Percentiles rank a stretch among this genome's conserved stretches.
These are phyloP conservation scores for Thalia dealbata DNA, from an alignment of 176 grass and related monocot genomes.

Conservation along the genomic window DNA sequence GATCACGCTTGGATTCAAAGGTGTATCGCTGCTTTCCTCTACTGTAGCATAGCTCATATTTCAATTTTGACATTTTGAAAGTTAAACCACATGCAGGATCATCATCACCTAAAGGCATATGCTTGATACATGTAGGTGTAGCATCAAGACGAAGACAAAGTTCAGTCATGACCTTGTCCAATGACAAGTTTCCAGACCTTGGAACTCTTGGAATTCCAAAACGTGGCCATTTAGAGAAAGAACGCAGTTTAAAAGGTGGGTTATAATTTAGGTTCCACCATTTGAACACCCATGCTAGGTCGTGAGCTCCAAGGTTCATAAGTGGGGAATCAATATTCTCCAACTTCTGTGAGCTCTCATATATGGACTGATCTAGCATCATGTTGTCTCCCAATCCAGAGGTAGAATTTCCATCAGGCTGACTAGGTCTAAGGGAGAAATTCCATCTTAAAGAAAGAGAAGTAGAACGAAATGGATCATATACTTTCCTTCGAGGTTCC, in stretches of 20 bases:
- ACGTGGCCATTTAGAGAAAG: conserved; percentile 91
- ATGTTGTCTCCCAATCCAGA: conserved; percentile 46
- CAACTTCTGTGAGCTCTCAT: conserved; percentile 41
- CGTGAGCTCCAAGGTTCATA: conserved; percentile 96
- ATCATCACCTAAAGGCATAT: conserved; percentile 72
- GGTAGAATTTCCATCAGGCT: conserved; percentile 34
- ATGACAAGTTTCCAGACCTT: conserved; percentile 92
- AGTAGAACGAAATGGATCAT: conserved; percentile 94
- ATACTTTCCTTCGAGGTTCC: conserved; percentile 75
- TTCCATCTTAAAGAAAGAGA: conserved; percentile 97
- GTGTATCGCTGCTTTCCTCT: conserved; percentile 96
- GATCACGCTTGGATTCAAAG: conserved; percentile 85
- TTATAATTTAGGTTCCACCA: conserved; percentile 98
- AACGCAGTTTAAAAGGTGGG: conserved; percentile 86
- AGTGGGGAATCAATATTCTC: conserved; percentile 52
- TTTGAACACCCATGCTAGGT: conserved; percentile 98
- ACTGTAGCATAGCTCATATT: conserved; percentile 93
- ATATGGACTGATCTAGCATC: conserved; percentile 31
- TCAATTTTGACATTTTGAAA: conserved; percentile 98
- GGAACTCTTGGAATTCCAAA: conserved; percentile 72
- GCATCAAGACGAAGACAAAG: conserved; percentile 91
- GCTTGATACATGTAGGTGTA: conserved; percentile 88
- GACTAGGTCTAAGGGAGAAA: conserved; percentile 77
- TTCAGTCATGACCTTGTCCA: conserved; percentile 98
- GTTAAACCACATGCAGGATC: conserved; percentile 90